Evolutionary conservation across 176 grass and related monocot species (phyloP).

Genomic region (bread wheat (Triticum aestivum)): DNA sequence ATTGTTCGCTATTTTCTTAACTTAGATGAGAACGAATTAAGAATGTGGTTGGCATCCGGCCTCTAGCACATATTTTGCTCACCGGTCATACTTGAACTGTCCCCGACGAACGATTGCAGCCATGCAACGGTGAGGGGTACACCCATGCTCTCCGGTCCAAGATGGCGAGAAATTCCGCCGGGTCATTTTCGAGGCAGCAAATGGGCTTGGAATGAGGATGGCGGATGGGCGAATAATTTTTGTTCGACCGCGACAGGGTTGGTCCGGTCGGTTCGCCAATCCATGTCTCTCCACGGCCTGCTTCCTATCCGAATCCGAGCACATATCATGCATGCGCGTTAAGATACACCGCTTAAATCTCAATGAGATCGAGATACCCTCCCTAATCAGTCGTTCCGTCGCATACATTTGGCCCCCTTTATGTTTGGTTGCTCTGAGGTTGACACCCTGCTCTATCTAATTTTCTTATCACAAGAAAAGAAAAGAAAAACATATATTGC

Average conservation of each 20-base stretch:
- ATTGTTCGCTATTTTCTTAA: no score
- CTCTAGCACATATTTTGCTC: background rate
- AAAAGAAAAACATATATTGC: background rate
- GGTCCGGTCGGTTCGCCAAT: slow-evolving; percentile 7
- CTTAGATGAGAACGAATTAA: background rate
- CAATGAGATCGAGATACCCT: no score
- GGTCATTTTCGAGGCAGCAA: slow-evolving; percentile 16
- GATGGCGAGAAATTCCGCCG: background rate
- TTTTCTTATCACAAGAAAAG: background rate
- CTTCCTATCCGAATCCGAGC: background rate
- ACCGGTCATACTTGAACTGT: background rate
- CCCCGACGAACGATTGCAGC: background rate
- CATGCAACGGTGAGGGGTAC: background rate
- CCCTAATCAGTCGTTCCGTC: background rate
- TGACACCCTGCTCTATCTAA: background rate
- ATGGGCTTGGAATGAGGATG: background rate
- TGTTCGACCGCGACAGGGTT: slow-evolving; percentile 3
- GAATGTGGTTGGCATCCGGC: background rate
- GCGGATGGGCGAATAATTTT: background rate
- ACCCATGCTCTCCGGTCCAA: background rate
- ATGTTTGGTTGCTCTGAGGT: background rate
- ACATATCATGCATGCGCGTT: background rate
- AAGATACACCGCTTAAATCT: background rate
- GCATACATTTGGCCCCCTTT: no score
- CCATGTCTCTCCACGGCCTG: slow-evolving; percentile 5